Percentiles rank a stretch among this genome's conserved stretches.
phyloP scores from a whole-genome alignment of 208 protist species.

The Acanthamoeba sp. region DNA sequence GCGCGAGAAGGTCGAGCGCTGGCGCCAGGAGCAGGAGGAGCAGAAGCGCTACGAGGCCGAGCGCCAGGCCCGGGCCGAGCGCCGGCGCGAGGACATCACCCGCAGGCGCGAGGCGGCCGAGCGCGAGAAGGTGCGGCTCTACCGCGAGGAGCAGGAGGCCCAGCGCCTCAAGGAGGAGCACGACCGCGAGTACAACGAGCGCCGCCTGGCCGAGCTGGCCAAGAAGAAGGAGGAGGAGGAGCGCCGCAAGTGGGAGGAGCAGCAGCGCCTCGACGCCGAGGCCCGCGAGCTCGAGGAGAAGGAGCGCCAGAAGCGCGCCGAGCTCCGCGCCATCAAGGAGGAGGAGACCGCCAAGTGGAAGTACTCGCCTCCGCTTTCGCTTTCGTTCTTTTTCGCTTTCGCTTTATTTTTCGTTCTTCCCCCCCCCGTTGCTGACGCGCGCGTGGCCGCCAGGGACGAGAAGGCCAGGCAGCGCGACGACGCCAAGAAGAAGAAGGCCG shows the following conservation, averaged over 20 bases:
- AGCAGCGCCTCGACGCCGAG: slow-evolving; percentile 59
- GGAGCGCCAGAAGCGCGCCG: slow-evolving; percentile 42
- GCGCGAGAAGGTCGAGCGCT: slow-evolving; percentile 54
- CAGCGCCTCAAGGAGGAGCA: slow-evolving; percentile 56
- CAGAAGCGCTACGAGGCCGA: slow-evolving; percentile 53
- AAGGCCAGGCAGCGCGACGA: slow-evolving; percentile 59
- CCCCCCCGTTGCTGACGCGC: background rate
- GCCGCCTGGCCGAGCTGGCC: slow-evolving; percentile 34
- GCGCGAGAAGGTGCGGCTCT: background rate
- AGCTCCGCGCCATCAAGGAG: slow-evolving; percentile 39
- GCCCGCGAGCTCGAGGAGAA: slow-evolving; percentile 13
- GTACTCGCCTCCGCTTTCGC: background rate
- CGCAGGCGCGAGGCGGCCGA: background rate
- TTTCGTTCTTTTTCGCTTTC: no score
- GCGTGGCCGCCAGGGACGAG: slow-evolving; percentile 56
- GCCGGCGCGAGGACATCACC: slow-evolving; percentile 15
- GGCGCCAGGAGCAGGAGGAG: slow-evolving; percentile 60
- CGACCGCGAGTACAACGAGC: slow-evolving; percentile 72
- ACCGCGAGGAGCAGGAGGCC: slow-evolving; percentile 14
- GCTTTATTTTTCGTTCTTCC: no score
- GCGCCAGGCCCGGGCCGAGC: background rate
- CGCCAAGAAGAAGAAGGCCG: slow-evolving; percentile 65
- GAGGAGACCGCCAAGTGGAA: slow-evolving; percentile 39
- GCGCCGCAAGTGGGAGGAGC: slow-evolving; percentile 65
- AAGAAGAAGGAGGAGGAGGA: slow-evolving; percentile 59